Percentiles rank a stretch among this genome's conserved stretches.
Conservation (phyloP, 805 yeast genomes). For the Kazachstania psychrophila region DNA sequence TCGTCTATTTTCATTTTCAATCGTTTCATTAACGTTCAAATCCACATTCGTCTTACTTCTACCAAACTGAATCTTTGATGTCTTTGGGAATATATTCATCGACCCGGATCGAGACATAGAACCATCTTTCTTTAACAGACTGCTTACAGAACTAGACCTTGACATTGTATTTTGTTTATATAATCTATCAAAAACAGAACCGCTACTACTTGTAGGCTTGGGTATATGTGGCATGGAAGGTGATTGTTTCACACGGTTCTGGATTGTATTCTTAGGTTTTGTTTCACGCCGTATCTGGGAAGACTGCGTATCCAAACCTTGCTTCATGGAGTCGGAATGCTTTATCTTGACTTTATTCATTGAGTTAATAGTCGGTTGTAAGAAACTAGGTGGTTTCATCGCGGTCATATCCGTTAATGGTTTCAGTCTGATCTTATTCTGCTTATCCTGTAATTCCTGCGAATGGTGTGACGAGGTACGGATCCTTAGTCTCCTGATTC, state of each 20-base stretch:
- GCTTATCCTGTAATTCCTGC: too few species aligned
- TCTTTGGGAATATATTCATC: neutral
- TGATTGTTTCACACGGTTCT: too few species aligned
- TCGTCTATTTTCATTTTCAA: too few species aligned
- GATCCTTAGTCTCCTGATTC: conserved; percentile 21
- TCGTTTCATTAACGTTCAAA: too few species aligned
- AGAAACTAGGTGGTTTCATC: conserved; percentile 19
- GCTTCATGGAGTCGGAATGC: neutral
- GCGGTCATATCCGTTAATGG: too few species aligned
- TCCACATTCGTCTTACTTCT: conserved; percentile 14
- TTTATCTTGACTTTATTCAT: conserved; percentile 10
- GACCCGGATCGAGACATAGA: too few species aligned
- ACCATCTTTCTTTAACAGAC: too few species aligned
- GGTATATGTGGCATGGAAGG: neutral
- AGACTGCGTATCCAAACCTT: too few species aligned
- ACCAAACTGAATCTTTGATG: conserved; percentile 6
- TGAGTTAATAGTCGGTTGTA: conserved; percentile 21
- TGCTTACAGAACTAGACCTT: too few species aligned
- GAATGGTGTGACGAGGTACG: conserved; percentile 13
- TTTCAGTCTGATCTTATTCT: conserved; percentile 9
- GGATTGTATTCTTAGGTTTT: too few species aligned
- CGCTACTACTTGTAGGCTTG: neutral
- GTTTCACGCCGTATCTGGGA: too few species aligned
- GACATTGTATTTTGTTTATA: conserved; percentile 17
- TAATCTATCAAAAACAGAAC: conserved; percentile 22